A percentile compares a stretch with the other conserved stretches of the same genome.
Evolutionary conservation across 1,139 yeast species (phyloP).

Genomic region (Suhomyces anneliseae): DNA sequence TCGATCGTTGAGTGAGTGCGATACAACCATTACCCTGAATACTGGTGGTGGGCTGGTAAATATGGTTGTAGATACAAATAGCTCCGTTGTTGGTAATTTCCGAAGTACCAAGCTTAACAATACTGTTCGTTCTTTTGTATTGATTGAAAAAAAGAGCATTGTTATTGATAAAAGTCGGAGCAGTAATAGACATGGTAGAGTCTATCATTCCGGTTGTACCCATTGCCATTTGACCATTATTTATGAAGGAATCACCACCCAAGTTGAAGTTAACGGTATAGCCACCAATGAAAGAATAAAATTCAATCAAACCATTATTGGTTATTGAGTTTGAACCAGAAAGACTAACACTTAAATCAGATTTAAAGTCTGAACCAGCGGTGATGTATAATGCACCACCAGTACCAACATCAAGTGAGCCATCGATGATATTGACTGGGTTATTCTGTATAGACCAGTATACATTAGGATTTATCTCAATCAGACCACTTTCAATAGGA

Average conservation of each 20-base stretch:
- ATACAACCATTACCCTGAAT: constrained; percentile 18
- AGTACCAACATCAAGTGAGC: constrained; percentile 12
- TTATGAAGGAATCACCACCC: constrained; percentile 12
- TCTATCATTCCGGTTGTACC: constrained; percentile 12
- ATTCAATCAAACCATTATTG: too few species aligned
- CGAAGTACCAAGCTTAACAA: constrained; percentile 10
- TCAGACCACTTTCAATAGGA: constrained; percentile 15
- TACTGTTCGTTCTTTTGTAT: too few species aligned
- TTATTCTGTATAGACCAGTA: constrained; percentile 16
- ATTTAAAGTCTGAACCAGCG: too few species aligned
- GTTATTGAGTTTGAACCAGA: too few species aligned
- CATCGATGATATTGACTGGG: constrained; percentile 11
- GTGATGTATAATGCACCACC: constrained; percentile 15
- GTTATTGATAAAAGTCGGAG: constrained; percentile 13
- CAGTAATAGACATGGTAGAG: constrained; percentile 13
- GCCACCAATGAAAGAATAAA: too few species aligned
- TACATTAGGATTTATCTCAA: constrained; percentile 24
- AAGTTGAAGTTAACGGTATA: too few species aligned
- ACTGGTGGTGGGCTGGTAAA: constrained; percentile 13
- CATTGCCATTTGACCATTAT: constrained; percentile 14
- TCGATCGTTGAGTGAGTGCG: constrained; percentile 10
- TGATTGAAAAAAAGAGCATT: too few species aligned
- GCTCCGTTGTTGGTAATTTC: constrained; percentile 14
- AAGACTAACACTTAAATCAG: too few species aligned
- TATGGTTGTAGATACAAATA: constrained; percentile 16